Percentiles rank a stretch among this genome's conserved stretches.
Evolutionary conservation across 2,329 filamentous ascomycete genomes (phyloP).

Genomic region (Emmonsiellopsis sp.): DNA sequence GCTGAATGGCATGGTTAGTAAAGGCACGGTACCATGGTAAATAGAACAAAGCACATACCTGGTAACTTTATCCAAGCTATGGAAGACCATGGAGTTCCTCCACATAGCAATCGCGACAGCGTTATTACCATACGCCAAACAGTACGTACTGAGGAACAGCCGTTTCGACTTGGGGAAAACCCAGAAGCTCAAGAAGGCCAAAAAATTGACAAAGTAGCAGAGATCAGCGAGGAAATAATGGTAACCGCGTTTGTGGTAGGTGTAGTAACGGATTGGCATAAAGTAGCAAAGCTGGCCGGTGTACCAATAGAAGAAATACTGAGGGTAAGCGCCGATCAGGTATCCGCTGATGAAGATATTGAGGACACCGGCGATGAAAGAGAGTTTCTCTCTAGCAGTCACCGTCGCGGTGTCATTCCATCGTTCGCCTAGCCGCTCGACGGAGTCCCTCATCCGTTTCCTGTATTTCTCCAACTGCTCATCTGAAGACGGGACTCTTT

Average conservation of each 20-base stretch:
- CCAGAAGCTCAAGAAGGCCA: slow-evolving; percentile 77
- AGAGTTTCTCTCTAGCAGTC: slow-evolving; percentile 83
- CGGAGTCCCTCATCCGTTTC: slow-evolving; percentile 74
- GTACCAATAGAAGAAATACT: slow-evolving; percentile 91
- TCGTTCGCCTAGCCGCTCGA: slow-evolving; percentile 74
- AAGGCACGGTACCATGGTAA: slow-evolving; percentile 11
- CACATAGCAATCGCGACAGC: slow-evolving; percentile 98
- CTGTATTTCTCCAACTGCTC: slow-evolving; percentile 89
- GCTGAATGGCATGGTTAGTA: slow-evolving; percentile 29
- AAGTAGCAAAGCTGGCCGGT: slow-evolving; percentile 81
- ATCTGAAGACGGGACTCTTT: slow-evolving; percentile 74
- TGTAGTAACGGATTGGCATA: slow-evolving; percentile 91
- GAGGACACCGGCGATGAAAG: slow-evolving; percentile 91
- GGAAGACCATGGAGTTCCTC: slow-evolving; percentile 96
- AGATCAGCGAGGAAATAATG: slow-evolving; percentile 97
- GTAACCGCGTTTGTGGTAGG: slow-evolving; percentile 83
- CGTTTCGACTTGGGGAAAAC: slow-evolving; percentile 83
- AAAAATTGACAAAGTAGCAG: slow-evolving; percentile 95
- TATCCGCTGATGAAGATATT: slow-evolving; percentile 98
- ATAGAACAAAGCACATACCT: slow-evolving; percentile 43
- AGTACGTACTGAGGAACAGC: slow-evolving; percentile 85
- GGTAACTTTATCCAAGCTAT: slow-evolving; percentile 96
- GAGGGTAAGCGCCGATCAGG: slow-evolving; percentile 73
- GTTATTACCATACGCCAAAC: slow-evolving; percentile 91
- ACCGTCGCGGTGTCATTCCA: slow-evolving; percentile 90